A percentile compares a stretch with the other conserved stretches of the same genome.
Conservation (phyloP, 2,329 filamentous ascomycete species). For the Cercospora sp. region DNA sequence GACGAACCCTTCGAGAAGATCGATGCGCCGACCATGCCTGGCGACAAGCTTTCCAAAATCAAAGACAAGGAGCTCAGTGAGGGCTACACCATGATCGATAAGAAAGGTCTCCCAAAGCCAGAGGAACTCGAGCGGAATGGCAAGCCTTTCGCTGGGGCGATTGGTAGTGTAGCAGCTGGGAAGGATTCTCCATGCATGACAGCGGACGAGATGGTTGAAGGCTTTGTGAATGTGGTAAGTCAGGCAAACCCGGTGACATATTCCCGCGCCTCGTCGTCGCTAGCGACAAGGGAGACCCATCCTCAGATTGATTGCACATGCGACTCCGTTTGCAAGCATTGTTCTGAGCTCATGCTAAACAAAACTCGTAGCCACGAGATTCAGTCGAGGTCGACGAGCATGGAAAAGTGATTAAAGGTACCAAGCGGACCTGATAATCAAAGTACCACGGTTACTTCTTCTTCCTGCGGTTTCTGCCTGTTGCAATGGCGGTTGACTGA, state of each 20-base stretch:
- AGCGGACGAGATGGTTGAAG: not conserved
- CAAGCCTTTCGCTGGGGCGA: not conserved
- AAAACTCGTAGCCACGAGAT: not conserved
- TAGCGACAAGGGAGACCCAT: not conserved
- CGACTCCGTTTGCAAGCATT: not conserved
- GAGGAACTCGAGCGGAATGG: not conserved
- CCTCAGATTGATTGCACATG: not conserved
- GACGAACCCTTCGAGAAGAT: not conserved
- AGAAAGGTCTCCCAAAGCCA: not conserved
- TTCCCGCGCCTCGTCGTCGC: not conserved
- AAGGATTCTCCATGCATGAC: not conserved
- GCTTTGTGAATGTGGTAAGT: constrained; percentile 1
- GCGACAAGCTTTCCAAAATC: not conserved
- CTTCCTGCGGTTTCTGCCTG: too few relatives aligned
- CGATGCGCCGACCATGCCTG: not conserved
- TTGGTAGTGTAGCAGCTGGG: not conserved
- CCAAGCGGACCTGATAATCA: not conserved
- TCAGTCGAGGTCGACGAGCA: not conserved
- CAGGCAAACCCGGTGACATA: not conserved
- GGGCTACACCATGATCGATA: not conserved
- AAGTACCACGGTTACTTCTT: too few relatives aligned
- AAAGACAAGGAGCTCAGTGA: not conserved
- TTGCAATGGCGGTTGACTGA: too few relatives aligned
- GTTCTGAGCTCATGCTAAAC: not conserved
- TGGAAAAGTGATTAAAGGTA: not conserved